Percentiles rank a stretch among this genome's conserved stretches.
Evolutionary conservation across 1,139 yeast species (phyloP).

Genomic region (Taphrina sp.): DNA sequence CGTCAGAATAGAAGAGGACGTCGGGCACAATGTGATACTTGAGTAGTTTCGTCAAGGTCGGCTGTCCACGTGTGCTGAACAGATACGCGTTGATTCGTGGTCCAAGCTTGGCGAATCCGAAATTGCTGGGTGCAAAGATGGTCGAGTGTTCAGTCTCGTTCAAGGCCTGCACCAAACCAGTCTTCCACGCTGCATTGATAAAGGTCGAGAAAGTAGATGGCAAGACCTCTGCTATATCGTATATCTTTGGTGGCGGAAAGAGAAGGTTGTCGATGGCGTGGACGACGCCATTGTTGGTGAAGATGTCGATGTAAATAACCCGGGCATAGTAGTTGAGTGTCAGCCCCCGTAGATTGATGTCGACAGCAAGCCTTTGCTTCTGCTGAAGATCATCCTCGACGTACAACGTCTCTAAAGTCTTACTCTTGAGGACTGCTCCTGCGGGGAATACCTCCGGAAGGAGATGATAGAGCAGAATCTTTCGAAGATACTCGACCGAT

Average conservation of each 20-base stretch:
- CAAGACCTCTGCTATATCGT: slow-evolving; percentile 23
- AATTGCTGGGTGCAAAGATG: slow-evolving; percentile 35
- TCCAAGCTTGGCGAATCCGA: slow-evolving; percentile 34
- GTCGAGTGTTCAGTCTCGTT: slow-evolving; percentile 32
- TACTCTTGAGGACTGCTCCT: slow-evolving; percentile 32
- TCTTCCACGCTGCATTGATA: slow-evolving; percentile 34
- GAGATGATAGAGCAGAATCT: slow-evolving; percentile 34
- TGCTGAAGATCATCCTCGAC: slow-evolving; percentile 31
- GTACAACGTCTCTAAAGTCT: slow-evolving; percentile 33
- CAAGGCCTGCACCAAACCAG: slow-evolving; percentile 31
- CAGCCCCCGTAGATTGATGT: slow-evolving; percentile 32
- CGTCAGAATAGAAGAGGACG: slow-evolving; percentile 35
- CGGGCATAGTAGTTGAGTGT: slow-evolving; percentile 34
- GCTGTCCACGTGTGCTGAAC: slow-evolving; percentile 32
- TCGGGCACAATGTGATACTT: slow-evolving; percentile 35
- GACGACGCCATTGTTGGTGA: slow-evolving; percentile 34
- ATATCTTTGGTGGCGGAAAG: slow-evolving; percentile 29
- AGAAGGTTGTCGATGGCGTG: slow-evolving; percentile 34
- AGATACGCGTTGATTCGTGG: slow-evolving; percentile 34
- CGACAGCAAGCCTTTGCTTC: slow-evolving; percentile 33
- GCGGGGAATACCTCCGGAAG: slow-evolving; percentile 33
- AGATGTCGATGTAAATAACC: slow-evolving; percentile 33
- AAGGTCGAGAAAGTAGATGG: slow-evolving; percentile 32
- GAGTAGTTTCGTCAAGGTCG: slow-evolving; percentile 31
- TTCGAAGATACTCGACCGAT: slow-evolving; percentile 25